Evolutionary conservation across 2,329 filamentous ascomycete genomes (phyloP), one percentile per base, ranked within the genome.

Genomic region (Colletotrichum musae): DNA sequence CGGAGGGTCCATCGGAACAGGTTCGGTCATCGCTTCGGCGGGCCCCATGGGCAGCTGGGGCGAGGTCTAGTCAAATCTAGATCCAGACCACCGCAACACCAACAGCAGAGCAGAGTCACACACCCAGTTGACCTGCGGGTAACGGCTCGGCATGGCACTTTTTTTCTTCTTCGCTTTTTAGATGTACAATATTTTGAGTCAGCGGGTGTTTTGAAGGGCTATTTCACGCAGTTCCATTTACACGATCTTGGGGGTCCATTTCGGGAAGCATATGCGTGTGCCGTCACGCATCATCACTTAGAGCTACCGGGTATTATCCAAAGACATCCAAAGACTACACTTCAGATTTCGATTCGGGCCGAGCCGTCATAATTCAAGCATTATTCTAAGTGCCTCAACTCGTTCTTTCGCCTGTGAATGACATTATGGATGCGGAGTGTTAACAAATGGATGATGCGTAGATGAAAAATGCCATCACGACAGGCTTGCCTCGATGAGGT

Each of bases 41-140:
- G 91, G 90, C 1, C 88, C 88, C 9, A 89, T 93, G 85, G 93
- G 93, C 16, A 91, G 88, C 73, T 96, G 93, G 93, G 93, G 93
- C 10, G 93, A 95, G 81, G 88, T 92, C 28, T 92, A 74, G 79
- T 16, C 28, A 36, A 36, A 10, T 10, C 9, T 10, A 36, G 45
- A 3, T n/a, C 15, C 5, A 39, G 56, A 59, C 7, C 43, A 56
- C 24, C 32, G 50, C 24, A 56, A 36, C 32, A 54, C 24, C 51
- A 48, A 52, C 61, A 50, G 36, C 26, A 32, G 28, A 51, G 32
- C 10, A 51, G 41, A 50, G 5, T 69, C 32, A 45, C 26, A 24
- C 21, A 24, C 28, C 18, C n/a, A 50, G n/a, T 21, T 39, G 24
- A 58, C 32, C 36, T 36, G 48, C 48, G 15, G 15, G 24, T 16